Conservation (phyloP, 257 asterid genomes). For the Ligustrum vulgare region DNA sequence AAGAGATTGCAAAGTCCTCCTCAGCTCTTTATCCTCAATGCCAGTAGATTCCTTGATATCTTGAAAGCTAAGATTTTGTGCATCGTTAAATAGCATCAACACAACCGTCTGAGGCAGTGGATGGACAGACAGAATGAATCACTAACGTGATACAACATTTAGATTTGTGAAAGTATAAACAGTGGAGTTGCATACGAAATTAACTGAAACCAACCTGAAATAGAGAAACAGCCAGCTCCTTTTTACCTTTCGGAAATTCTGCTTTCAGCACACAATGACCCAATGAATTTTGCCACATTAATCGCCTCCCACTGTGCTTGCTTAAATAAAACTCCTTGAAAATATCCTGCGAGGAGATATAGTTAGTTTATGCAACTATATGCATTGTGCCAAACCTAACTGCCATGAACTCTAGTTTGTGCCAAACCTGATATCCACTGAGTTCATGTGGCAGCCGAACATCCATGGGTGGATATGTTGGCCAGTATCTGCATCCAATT, state of each 20-base stretch:
- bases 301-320: slow-evolving; percentile 92
- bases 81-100: slow-evolving; percentile 92
- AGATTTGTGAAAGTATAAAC: neutral
- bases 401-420: neutral
- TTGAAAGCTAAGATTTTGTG: slow-evolving; percentile 79
- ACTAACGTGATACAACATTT: slow-evolving; percentile 1
- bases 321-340: slow-evolving; percentile 94
- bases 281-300: slow-evolving; percentile 98
- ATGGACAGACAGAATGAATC: slow-evolving; percentile 11
- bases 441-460: slow-evolving; percentile 93
- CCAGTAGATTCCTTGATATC: slow-evolving; percentile 88
- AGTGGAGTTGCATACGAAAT: neutral
- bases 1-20: slow-evolving; percentile 92
- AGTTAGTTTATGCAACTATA: slow-evolving; percentile 14
- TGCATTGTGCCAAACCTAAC: slow-evolving; percentile 13
- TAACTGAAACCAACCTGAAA: slow-evolving; percentile 69
- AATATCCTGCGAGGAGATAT: slow-evolving; percentile 63
- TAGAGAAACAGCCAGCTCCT: slow-evolving; percentile 98
- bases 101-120: slow-evolving; percentile 70
- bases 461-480: slow-evolving; percentile 99
- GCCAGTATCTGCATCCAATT: slow-evolving; percentile 79
- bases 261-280: slow-evolving; percentile 97
- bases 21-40: slow-evolving; percentile 90
- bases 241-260: slow-evolving; percentile 81
- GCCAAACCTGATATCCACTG: slow-evolving; percentile 86